Percentiles rank a stretch among this genome's conserved stretches.
Conservation (phyloP, 2,329 filamentous ascomycete genomes). For the Alternaria brassicae region DNA sequence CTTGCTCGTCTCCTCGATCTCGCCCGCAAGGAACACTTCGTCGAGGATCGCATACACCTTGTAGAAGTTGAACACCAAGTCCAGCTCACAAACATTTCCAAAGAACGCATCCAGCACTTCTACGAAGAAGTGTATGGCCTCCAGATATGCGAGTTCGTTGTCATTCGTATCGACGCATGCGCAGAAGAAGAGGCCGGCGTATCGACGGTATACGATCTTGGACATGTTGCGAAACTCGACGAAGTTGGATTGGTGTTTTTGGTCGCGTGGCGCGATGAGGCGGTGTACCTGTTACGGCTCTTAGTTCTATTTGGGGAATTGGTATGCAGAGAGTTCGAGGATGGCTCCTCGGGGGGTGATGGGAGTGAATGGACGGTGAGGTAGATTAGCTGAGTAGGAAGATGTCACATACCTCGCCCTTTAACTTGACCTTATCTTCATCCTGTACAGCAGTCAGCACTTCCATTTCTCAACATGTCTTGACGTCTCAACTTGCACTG, state of each 20-base stretch:
- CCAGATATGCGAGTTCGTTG: constrained; percentile 95
- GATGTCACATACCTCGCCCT: constrained; percentile 77
- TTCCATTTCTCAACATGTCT: neutral
- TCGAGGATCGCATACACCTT: constrained; percentile 97
- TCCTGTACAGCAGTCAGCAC: constrained; percentile 61
- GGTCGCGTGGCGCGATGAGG: constrained; percentile 94
- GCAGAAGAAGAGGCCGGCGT: constrained; percentile 98
- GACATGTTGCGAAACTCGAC: constrained; percentile 88
- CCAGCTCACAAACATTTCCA: constrained; percentile 97
- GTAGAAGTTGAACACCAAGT: constrained; percentile 79
- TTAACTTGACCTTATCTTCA: constrained; percentile 98
- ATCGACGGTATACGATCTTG: constrained; percentile 96
- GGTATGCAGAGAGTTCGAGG: neutral
- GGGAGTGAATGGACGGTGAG: neutral
- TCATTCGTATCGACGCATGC: constrained; percentile 99
- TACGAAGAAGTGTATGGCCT: constrained; percentile 99
- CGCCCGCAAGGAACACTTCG: constrained; percentile 95
- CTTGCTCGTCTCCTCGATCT: constrained; percentile 99
- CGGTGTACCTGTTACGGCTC: constrained; percentile 78
- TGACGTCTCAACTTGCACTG: constrained; percentile 62
- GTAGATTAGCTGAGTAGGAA: constrained; percentile 5
- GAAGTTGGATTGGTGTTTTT: constrained; percentile 99
- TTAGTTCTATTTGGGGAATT: neutral
- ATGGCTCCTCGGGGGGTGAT: neutral
- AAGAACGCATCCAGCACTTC: constrained; percentile 99